A percentile compares a stretch with the other conserved stretches of the same genome.
Evolutionary conservation across 305 asterid genomes (phyloP).

Genomic region (Coffea humblotiana): DNA sequence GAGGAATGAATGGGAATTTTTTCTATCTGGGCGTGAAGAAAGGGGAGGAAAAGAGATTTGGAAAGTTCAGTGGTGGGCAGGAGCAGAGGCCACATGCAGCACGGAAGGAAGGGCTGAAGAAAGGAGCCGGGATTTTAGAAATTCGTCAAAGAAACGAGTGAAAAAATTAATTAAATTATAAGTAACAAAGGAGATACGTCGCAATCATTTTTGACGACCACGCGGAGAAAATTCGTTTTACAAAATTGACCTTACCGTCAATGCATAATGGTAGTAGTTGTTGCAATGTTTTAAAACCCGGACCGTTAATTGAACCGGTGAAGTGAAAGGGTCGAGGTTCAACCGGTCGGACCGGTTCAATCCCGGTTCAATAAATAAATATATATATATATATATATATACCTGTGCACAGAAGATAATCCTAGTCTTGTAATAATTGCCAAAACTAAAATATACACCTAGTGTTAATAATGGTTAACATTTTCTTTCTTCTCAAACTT

Average conservation of each 20-base stretch:
- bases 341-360: too few species aligned
- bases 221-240: constrained; percentile 42
- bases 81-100: constrained; percentile 43
- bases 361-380: too few species aligned
- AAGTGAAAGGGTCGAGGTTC: too few species aligned
- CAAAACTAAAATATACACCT: too few species aligned
- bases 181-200: constrained; percentile 23
- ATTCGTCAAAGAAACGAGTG: constrained; percentile 42
- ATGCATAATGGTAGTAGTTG: not conserved
- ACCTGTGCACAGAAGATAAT: too few species aligned
- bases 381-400: too few species aligned
- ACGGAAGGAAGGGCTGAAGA: constrained; percentile 25
- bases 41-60: not conserved
- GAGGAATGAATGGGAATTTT: constrained; percentile 16
- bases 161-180: constrained; percentile 32
- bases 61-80: not conserved
- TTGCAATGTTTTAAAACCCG: too few species aligned
- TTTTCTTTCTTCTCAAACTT: too few species aligned
- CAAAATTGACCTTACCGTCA: constrained; percentile 26
- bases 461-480: too few species aligned
- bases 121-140: constrained; percentile 30
- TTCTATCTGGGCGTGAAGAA: not conserved
- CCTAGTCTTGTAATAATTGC: too few species aligned
- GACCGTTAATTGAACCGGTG: too few species aligned
- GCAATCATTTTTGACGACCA: constrained; percentile 56